A percentile compares a stretch with the other conserved stretches of the same genome.
These are phyloP conservation scores for Yamadazyma kanchanaburiensis DNA, from an alignment of 1,139 yeast genomes.

Conservation along the genomic window DNA sequence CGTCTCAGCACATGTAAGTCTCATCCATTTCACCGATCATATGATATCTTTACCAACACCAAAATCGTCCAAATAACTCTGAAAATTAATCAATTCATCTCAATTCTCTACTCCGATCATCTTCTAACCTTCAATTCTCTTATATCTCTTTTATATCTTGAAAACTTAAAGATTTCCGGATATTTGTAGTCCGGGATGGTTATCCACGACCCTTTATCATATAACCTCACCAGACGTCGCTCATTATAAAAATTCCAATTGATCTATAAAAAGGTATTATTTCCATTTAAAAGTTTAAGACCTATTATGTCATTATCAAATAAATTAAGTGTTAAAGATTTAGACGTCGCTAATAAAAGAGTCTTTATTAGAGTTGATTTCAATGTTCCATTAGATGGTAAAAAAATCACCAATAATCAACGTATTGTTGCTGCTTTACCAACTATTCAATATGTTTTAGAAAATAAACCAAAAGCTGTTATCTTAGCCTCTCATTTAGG, in stretches of 20 bases:
- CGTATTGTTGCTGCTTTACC: conserved; percentile 98
- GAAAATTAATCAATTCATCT: too few relatives aligned
- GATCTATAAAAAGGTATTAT: too few relatives aligned
- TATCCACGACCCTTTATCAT: conserved; percentile 5
- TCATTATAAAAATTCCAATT: conserved; percentile 7
- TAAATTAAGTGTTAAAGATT: conserved; percentile 88
- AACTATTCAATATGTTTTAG: conserved; percentile 88
- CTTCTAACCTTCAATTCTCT: too few relatives aligned
- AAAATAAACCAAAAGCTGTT: conserved; percentile 84
- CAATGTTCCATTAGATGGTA: conserved; percentile 96
- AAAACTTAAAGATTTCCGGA: too few relatives aligned
- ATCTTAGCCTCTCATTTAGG: conserved; percentile 95
- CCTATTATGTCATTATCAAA: conserved; percentile 77
- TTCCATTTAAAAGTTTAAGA: conserved; percentile 2
- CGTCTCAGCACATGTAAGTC: too few relatives aligned
- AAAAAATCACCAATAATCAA: conserved; percentile 95
- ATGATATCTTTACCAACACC: too few relatives aligned
- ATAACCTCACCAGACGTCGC: conserved; percentile 17
- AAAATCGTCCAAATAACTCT: too few relatives aligned
- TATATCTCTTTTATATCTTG: too few relatives aligned
- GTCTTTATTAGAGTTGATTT: conserved; percentile 97
- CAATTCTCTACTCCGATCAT: too few relatives aligned
- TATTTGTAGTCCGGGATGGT: conserved; percentile 9
- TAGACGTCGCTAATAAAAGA: conserved; percentile 80
- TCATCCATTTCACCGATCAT: too few relatives aligned